A percentile compares a stretch with the other conserved stretches of the same genome.
Evolutionary conservation across 2,329 filamentous ascomycete species (phyloP).

Genomic region (Graphilbum ipis-grandicollis): DNA sequence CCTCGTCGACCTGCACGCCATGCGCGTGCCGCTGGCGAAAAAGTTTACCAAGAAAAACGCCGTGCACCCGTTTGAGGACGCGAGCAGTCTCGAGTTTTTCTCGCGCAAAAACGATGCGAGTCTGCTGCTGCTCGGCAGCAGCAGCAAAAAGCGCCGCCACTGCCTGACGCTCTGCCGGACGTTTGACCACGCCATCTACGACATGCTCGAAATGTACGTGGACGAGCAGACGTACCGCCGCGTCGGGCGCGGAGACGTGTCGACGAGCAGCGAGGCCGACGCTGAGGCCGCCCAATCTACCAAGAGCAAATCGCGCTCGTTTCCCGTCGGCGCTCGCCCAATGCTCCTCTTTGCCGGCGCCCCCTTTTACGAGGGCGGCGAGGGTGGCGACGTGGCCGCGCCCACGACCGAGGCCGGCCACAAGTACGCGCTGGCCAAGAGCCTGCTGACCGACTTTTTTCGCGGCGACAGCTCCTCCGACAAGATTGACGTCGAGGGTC

Average conservation of each 20-base stretch:
- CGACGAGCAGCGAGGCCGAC: constrained; percentile 22
- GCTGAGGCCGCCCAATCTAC: background rate
- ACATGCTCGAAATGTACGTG: constrained; percentile 85
- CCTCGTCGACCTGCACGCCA: constrained; percentile 64
- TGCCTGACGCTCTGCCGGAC: constrained; percentile 67
- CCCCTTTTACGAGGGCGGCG: constrained; percentile 43
- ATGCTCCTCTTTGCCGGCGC: constrained; percentile 70
- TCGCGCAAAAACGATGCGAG: constrained; percentile 89
- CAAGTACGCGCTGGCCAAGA: constrained; percentile 67
- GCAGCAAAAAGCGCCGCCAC: constrained; percentile 91
- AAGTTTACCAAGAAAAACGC: constrained; percentile 96
- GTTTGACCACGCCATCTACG: constrained; percentile 74
- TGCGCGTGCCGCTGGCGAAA: constrained; percentile 71
- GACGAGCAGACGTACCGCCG: constrained; percentile 55
- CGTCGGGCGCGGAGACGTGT: constrained; percentile 52
- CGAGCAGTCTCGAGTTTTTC: constrained; percentile 50
- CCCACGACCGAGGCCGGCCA: constrained; percentile 6
- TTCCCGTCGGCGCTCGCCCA: constrained; percentile 69
- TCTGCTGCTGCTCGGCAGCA: constrained; percentile 53
- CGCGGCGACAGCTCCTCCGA: constrained; percentile 56
- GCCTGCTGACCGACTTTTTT: constrained; percentile 80
- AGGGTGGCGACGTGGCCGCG: constrained; percentile 27
- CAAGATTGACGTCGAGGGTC: constrained; percentile 83
- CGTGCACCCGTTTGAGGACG: constrained; percentile 73
- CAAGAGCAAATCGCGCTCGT: constrained; percentile 24